Percentiles rank a stretch among this genome's conserved stretches.
Conservation (phyloP, 1,139 yeast species). For the Candida glucosophila region DNA sequence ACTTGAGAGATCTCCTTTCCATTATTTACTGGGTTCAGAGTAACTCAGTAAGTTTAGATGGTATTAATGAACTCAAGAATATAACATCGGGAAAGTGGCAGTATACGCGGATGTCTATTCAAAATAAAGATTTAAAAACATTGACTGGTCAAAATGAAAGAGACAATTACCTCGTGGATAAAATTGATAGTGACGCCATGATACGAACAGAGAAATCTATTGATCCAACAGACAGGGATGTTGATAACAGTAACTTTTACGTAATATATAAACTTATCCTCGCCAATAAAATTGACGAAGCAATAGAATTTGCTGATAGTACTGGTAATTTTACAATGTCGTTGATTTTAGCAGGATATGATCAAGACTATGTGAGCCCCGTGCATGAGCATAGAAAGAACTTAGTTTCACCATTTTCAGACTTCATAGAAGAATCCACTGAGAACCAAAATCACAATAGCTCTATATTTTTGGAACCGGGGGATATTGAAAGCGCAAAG, state of each 20-base stretch:
- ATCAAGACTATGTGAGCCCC: constrained; percentile 60
- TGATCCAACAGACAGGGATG: constrained; percentile 32
- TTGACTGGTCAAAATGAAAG: constrained; percentile 9
- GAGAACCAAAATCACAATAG: constrained; percentile 11
- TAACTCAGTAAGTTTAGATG: constrained; percentile 32
- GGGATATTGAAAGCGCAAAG: constrained; percentile 55
- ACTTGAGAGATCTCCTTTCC: constrained; percentile 43
- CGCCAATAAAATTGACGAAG: constrained; percentile 50
- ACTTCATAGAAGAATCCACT: constrained; percentile 1
- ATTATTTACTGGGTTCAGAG: constrained; percentile 55
- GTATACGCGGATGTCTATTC: constrained; percentile 27
- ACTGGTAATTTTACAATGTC: constrained; percentile 72
- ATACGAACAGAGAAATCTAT: constrained; percentile 35
- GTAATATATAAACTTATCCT: constrained; percentile 57
- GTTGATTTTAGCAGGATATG: constrained; percentile 59
- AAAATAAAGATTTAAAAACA: constrained; percentile 15
- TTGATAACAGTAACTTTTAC: constrained; percentile 42
- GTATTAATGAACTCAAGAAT: constrained; percentile 15
- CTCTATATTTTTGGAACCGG: constrained; percentile 20
- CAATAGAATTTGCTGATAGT: constrained; percentile 52
- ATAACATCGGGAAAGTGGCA: constrained; percentile 33
- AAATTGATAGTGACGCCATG: constrained; percentile 59
- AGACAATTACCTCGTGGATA: constrained; percentile 18
- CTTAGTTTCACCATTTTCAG: constrained; percentile 1
- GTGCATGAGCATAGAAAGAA: constrained; percentile 32